Evolutionary conservation across 192 early-diverging fungal genomes (phyloP), one percentile per base, ranked within the genome.

Genomic region (Linnemannia exigua): DNA sequence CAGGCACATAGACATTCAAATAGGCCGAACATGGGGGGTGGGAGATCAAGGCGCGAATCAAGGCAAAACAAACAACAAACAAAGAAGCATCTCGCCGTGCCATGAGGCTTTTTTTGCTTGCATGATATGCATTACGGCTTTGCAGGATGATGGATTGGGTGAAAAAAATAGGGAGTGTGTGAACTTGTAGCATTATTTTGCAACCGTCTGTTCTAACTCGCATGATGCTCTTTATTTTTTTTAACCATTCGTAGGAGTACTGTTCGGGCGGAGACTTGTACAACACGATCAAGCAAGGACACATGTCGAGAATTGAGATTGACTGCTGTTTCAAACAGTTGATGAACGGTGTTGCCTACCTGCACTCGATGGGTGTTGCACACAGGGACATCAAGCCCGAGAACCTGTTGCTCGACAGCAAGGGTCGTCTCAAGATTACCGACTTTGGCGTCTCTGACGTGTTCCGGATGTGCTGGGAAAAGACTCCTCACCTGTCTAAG

Each of bases 371-470:
- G 89, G 98, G 98, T 75, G 98, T 99, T 28, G 97, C 96, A 51
- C 98, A 99, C 88, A 41, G 94, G 68, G 94, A 96, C 71, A 92
- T 95, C 84, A 94, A 94, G 87, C 92, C 94, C 35, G 93, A 99
- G 90, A 99, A 99, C 88, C 74, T 99, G 50, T 89, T 99, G 12
- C 82, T 99, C 81, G 95, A 96, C 76, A 89, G 88, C 12, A 87
- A 92, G 54, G 94, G 94, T 70, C 93, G 91, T 20, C 79, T 99
- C 79, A 99, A 99, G 88, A 97, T 99, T 79, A 97, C 98, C 9
- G 98, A 99, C 90, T 99, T 99, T 93, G 98, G 98, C 74, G 97
- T 99, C 16, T 95, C 96, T 1, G 96, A 97, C 84, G 98, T 99
- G 19, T 99, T 99, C 90, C 91, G 95, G 61, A 95, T 94, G 38